phyloP scores from a whole-genome alignment of 2,329 filamentous ascomycete genomes.

The Sclerotiophoma versabilis region DNA sequence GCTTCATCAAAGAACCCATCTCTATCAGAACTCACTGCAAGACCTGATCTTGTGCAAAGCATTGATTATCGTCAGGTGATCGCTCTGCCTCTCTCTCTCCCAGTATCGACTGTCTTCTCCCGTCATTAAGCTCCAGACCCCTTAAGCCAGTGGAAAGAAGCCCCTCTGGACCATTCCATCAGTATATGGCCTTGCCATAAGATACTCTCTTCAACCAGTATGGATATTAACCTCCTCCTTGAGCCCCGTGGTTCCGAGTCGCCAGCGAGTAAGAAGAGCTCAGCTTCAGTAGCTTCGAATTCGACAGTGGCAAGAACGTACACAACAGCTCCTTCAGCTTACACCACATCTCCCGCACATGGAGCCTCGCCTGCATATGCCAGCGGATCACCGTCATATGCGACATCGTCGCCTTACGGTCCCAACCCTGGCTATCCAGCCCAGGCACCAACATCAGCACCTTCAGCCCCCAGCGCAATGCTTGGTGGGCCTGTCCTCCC shows the following conservation, averaged over 20 bases:
- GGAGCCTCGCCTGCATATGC: slow-evolving; percentile 42
- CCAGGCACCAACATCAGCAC: slow-evolving; percentile 36
- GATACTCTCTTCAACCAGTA: slow-evolving; percentile 67
- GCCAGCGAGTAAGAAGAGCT: slow-evolving; percentile 57
- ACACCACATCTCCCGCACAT: slow-evolving; percentile 46
- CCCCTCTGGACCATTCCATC: slow-evolving; percentile 3
- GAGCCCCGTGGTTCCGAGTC: slow-evolving; percentile 79
- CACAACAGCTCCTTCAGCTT: slow-evolving; percentile 46
- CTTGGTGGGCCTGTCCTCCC: slow-evolving; percentile 49
- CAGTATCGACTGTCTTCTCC: not conserved
- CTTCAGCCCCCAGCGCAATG: slow-evolving; percentile 36
- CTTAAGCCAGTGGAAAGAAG: not conserved
- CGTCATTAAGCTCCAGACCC: not conserved
- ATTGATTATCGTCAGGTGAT: slow-evolving; percentile 3
- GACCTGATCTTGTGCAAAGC: not conserved
- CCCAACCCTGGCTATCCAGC: slow-evolving; percentile 34
- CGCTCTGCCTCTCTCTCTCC: not conserved
- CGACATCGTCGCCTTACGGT: slow-evolving; percentile 40
- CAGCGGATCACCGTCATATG: slow-evolving; percentile 42
- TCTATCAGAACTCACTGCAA: not conserved
- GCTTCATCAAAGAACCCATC: not conserved
- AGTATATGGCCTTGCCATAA: slow-evolving; percentile 52
- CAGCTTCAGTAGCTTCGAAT: slow-evolving; percentile 44
- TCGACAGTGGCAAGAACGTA: slow-evolving; percentile 51
- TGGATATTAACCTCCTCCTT: slow-evolving; percentile 94